phyloP scores from a whole-genome alignment of 305 asterid genomes.

The Plantago rigida region DNA sequence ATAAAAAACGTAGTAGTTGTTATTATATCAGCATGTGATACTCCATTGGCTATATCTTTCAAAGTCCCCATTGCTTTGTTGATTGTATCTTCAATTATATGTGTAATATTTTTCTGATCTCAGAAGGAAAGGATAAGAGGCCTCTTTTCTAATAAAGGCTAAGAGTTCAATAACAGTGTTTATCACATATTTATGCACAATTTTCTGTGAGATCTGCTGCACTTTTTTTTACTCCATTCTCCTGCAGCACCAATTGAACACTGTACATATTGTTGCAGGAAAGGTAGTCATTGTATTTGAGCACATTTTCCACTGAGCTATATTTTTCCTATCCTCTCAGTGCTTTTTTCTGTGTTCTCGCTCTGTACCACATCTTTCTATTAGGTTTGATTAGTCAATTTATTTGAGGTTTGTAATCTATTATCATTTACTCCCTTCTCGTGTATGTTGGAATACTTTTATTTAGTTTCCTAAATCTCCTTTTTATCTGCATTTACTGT shows the following conservation, averaged over 20 bases:
- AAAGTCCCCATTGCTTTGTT: background rate
- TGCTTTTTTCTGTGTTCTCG: background rate
- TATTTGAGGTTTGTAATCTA: slow-evolving; percentile 12
- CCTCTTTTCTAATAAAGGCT: background rate
- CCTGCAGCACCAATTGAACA: background rate
- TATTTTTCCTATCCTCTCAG: background rate
- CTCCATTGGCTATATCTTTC: background rate
- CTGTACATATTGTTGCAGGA: background rate
- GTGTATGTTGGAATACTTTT: slow-evolving; percentile 11
- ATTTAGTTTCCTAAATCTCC: slow-evolving; percentile 5
- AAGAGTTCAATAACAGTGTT: too few relatives aligned
- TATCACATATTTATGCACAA: too few relatives aligned
- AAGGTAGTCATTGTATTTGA: slow-evolving; percentile 11
- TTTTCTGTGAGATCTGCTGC: too few relatives aligned
- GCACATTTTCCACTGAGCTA: slow-evolving; percentile 20
- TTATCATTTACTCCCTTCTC: slow-evolving; percentile 2
- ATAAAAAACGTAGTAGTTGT: too few relatives aligned
- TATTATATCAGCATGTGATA: background rate
- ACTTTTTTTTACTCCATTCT: background rate
- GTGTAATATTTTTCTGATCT: background rate
- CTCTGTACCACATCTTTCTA: slow-evolving; percentile 1
- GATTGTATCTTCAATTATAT: background rate
- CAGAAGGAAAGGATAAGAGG: background rate
- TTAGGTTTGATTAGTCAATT: slow-evolving; percentile 10
- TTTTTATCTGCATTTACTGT: slow-evolving; percentile 24